Evolutionary conservation across 495 filamentous ascomycete species (phyloP).

Genomic region (Tuber magnatum): DNA sequence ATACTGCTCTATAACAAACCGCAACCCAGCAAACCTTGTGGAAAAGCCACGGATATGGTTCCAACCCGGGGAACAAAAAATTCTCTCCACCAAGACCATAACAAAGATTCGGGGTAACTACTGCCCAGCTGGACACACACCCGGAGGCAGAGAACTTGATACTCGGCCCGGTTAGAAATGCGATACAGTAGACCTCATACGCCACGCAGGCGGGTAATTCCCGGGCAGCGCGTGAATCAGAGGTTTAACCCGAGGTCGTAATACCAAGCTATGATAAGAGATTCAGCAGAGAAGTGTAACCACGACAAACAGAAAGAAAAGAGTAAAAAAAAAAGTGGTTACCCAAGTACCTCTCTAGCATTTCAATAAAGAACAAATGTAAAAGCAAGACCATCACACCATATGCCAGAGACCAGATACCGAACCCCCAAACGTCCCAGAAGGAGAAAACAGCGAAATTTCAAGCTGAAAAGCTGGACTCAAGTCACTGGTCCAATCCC

Average conservation of each 20-base stretch:
- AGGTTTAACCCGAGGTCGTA: not conserved
- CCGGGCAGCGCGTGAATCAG: not conserved
- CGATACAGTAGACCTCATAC: too few relatives aligned
- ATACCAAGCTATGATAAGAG: not conserved
- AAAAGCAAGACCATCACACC: not conserved
- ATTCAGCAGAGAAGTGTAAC: not conserved
- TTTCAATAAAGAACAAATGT: not conserved
- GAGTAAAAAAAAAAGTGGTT: not conserved
- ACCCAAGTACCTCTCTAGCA: not conserved
- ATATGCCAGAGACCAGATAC: not conserved
- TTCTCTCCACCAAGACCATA: too few relatives aligned
- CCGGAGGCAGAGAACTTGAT: too few relatives aligned
- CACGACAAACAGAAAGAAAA: not conserved
- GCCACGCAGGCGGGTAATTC: too few relatives aligned
- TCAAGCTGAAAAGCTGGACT: not conserved
- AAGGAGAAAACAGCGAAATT: not conserved
- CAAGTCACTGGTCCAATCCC: constrained; percentile 38
- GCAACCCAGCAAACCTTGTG: too few relatives aligned
- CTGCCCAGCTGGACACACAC: too few relatives aligned
- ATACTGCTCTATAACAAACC: too few relatives aligned
- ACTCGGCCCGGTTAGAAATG: too few relatives aligned
- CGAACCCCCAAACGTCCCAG: not conserved
- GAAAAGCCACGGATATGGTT: too few relatives aligned
- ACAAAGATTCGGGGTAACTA: too few relatives aligned
- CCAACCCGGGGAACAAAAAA: too few relatives aligned